Evolutionary conservation across 129 eudicot species (phyloP), one percentile per base, ranked within the genome.

Genomic region (Logfia minima): DNA sequence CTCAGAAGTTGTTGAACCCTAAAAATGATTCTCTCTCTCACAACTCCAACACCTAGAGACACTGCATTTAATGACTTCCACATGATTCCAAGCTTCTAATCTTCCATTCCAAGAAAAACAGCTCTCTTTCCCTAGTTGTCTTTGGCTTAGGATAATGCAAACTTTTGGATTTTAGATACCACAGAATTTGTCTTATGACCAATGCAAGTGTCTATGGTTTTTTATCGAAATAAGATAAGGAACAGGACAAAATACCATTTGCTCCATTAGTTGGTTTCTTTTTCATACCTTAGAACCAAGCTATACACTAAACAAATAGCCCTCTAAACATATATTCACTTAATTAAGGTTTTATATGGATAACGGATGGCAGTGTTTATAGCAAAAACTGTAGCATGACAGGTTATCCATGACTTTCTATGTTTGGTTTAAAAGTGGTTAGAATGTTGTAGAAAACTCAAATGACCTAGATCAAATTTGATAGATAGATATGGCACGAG

Each of bases 81-180:
- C 97, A 90, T 93, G 98, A 88, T 90, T 93, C 98, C 98, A 93
- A 90, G 85, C 97, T 88, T 87, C 87, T 81, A 87, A 90, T 93
- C 91, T 86, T 80, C 80, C 74, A 82, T 89, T 91, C 91, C 98
- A 78, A 87, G 93, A 80, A 88, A 87, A 88, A 85, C 91, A 88
- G 82, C 90, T 81, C 92, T 78, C 88, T 61, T 88, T 81, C 89
- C 96, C 91, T 87, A 84, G 86, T 82, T 88, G 90, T 86, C 83
- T 80, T 80, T 80, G 65, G 81, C 84, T 74, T 71, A 56, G 83
- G 83, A 68, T 83, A 48, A 81, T 72, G 79, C 68, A 66, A 68
- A 37, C 13, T 75, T 79, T 75, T 81, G 80, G 84, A 81, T 72
- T 72, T 72, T 75, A 70, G 62, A 71, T 76, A 65, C 82, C 79